Base-by-base conservation (phyloP, 768 basidiomycete species). In the Mycena crocata region DNA sequence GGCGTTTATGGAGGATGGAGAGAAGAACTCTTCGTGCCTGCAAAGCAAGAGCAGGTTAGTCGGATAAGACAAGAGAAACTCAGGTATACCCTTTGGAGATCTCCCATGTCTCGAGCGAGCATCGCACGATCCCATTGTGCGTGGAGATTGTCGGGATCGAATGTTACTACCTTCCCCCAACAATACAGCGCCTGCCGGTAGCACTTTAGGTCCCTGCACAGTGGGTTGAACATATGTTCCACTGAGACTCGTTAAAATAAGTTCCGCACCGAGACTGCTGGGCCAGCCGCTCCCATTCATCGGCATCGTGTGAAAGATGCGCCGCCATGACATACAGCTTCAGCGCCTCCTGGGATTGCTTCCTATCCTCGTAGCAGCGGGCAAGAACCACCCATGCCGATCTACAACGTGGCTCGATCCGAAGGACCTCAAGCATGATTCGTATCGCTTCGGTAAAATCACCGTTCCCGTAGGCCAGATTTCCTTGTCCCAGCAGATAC, bases 121-220 rank as follows among this genome's bases (percentile, higher is more conserved):
- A 86, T 83, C 0, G 95, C 94, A 1, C 95, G 88, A 72, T 98
- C 95, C 94, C 94, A 97, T 21, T 94, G 84, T 8, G 93, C 92
- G 65, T 93, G 89, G 21, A 93, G 86, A 70, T 98, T 96, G 9
- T 86, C 82, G 3, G 93, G 92, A 73, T 96, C 91, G 24, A 93
- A 81, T 64, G 85, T 88, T 70, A 90, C 86, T 1, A 93, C 87
- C 74, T 98, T 96, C 1, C 92, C 85, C 74, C 93, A 93, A 74
- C 96, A 98, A 74, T 98, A 98, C 32, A 98, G 76, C 0, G 94
- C 94, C 77, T 98, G 95, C 62, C 94, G 91, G 54, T 88, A 86
- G 66, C 88, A 89, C 1, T 91, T 92, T 26, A 89, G 77, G 17
- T 89, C 87, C 69, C 94, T 90, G 66, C 2, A 52, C 24, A 70